These are phyloP conservation scores for Nephelium lappaceum DNA, from an alignment of 345 rosid genomes.

Conservation along the genomic window DNA sequence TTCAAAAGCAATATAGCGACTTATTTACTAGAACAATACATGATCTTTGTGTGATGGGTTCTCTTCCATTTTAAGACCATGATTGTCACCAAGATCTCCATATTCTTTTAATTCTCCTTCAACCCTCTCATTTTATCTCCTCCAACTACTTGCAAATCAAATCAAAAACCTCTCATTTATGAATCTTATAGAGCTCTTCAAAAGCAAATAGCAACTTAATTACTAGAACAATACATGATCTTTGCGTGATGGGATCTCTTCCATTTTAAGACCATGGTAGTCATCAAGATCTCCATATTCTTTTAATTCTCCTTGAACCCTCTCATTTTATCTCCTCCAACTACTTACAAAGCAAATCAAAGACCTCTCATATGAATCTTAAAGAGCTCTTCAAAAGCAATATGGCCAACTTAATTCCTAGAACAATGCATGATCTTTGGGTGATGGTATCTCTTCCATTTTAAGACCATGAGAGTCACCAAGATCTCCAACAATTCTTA, in stretches of 20 bases:
- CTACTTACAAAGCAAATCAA: neutral
- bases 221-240: neutral
- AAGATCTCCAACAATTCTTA: neutral
- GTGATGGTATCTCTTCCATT: constrained; percentile 5
- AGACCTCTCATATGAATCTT: neutral
- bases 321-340: constrained; percentile 4
- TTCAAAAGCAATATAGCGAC: neutral
- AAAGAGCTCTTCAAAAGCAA: neutral
- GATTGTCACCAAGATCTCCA: neutral
- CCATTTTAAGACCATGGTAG: neutral
- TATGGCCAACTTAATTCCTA: neutral
- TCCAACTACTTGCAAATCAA: constrained; percentile 10
- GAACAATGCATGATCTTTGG: neutral
- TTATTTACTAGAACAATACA: neutral
- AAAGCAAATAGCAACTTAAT: neutral
- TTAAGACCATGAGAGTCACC: neutral
- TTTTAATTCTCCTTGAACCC: neutral
- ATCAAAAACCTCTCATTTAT: neutral
- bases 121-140: neutral
- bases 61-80: neutral
- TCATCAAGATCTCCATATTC: neutral
- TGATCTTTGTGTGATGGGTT: constrained; percentile 7
- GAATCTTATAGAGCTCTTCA: neutral
- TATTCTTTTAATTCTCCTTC: neutral
- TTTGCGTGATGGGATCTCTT: constrained; percentile 9